phyloP scores from a whole-genome alignment of 2,329 filamentous ascomycete species.

The Helminthosporium solani region DNA sequence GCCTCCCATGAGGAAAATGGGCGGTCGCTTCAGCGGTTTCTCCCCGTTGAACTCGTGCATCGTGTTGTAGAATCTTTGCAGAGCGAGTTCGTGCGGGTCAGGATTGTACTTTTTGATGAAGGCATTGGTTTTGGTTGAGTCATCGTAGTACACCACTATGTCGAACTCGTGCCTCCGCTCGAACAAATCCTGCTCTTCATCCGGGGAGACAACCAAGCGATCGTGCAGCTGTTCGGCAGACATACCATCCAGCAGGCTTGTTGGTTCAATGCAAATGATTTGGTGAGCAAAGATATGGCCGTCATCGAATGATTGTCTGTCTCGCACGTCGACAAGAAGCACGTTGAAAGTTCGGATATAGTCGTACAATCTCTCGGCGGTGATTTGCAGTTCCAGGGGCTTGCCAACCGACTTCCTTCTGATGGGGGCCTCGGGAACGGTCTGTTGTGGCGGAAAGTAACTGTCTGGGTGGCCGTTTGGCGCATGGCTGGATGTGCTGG shows the following conservation, averaged over 20 bases:
- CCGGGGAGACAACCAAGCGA: constrained; percentile 68
- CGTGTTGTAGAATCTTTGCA: constrained; percentile 75
- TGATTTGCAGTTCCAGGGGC: constrained; percentile 62
- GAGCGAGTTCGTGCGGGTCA: constrained; percentile 48
- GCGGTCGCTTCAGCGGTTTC: constrained; percentile 69
- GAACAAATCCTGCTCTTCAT: constrained; percentile 75
- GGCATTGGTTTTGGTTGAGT: constrained; percentile 59
- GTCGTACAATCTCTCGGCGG: constrained; percentile 68
- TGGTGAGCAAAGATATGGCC: constrained; percentile 84
- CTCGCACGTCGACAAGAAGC: constrained; percentile 81
- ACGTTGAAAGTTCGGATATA: constrained; percentile 69
- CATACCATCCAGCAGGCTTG: constrained; percentile 67
- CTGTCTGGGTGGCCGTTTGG: constrained; percentile 43
- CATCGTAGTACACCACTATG: constrained; percentile 87
- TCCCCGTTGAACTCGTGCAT: constrained; percentile 81
- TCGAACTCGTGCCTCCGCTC: constrained; percentile 74
- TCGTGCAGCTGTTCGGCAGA: constrained; percentile 66
- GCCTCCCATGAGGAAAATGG: constrained; percentile 78
- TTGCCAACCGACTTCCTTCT: constrained; percentile 50
- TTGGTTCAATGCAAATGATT: constrained; percentile 87
- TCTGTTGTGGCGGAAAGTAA: constrained; percentile 44
- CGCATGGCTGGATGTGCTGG: constrained; percentile 39
- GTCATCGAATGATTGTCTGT: constrained; percentile 76
- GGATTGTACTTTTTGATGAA: constrained; percentile 55
- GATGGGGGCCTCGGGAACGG: constrained; percentile 11